Conservation (phyloP, 768 basidiomycete genomes). For the Pisolithus tinctorius region DNA sequence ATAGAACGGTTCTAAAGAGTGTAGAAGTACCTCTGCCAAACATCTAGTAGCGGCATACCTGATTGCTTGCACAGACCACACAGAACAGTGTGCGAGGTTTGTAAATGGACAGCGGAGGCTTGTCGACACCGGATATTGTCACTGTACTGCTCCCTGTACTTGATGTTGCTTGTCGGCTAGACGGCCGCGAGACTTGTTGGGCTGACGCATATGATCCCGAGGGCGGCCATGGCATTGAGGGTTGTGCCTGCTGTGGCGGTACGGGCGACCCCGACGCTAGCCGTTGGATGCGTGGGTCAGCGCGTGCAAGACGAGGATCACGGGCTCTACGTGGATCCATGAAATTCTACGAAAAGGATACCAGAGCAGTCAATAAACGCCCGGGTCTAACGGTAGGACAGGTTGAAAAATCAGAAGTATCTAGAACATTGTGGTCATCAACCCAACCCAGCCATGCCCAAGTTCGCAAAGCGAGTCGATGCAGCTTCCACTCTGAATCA, state of each 20-base stretch:
- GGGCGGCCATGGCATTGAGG: conserved; percentile 15
- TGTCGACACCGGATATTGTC: conserved; percentile 2
- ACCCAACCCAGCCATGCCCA: conserved; percentile 47
- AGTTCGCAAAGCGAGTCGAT: conserved; percentile 47
- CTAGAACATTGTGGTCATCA: conserved; percentile 82
- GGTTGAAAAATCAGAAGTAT: conserved; percentile 77
- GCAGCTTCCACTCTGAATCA: conserved; percentile 94
- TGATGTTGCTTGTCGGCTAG: conserved; percentile 9
- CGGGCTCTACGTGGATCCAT: conserved; percentile 82
- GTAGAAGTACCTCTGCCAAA: conserved; percentile 9
- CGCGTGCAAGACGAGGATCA: conserved; percentile 72
- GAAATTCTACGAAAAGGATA: conserved; percentile 8
- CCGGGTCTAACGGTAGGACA: conserved; percentile 8
- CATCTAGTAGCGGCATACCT: conserved; percentile 42
- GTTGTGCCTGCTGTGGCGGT: conserved; percentile 15
- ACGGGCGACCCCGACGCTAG: conserved; percentile 34
- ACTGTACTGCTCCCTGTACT: conserved; percentile 4
- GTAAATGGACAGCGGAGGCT: conserved; percentile 27
- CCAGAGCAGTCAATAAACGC: conserved; percentile 13
- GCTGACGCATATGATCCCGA: conserved; percentile 6
- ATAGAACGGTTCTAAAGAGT: conserved; percentile 83
- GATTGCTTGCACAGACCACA: conserved; percentile 98
- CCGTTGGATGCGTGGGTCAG: conserved; percentile 58
- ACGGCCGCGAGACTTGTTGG: conserved; percentile 9
- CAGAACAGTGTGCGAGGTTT: conserved; percentile 84